These are phyloP conservation scores for Tympanopsis confertula DNA, from an alignment of 2,329 filamentous ascomycete species.

Conservation along the genomic window DNA sequence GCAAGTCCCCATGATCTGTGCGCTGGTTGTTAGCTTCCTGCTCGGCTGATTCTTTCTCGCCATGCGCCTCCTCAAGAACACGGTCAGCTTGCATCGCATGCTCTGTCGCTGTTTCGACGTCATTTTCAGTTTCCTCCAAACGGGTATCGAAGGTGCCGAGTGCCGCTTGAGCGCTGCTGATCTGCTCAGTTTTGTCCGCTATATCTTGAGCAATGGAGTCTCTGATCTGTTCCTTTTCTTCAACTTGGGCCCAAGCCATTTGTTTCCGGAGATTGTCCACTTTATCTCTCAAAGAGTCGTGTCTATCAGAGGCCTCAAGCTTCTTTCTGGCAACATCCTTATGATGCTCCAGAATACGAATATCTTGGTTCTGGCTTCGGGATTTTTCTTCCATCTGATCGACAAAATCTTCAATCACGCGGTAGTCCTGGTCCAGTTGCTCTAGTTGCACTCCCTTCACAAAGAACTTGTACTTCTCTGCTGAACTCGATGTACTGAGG, in stretches of 20 bases:
- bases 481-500: conserved; percentile 45
- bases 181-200: not conserved
- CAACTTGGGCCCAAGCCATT: conserved; percentile 50
- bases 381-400: conserved; percentile 41
- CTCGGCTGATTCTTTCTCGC: not conserved
- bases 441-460: conserved; percentile 57
- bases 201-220: conserved; percentile 1
- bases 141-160: not conserved
- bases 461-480: conserved; percentile 61
- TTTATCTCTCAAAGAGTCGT: conserved; percentile 32
- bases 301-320: conserved; percentile 35
- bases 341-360: conserved; percentile 30
- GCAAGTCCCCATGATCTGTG: not conserved
- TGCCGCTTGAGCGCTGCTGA: not conserved
- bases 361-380: conserved; percentile 31
- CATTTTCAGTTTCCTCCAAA: not conserved
- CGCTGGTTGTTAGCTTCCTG: not conserved
- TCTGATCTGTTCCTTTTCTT: conserved; percentile 34
- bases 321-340: conserved; percentile 34
- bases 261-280: conserved; percentile 33
- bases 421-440: conserved; percentile 52
- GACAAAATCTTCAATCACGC: conserved; percentile 42
- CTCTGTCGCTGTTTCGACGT: not conserved
- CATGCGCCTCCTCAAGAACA: not conserved
- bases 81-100: not conserved